phyloP scores from a whole-genome alignment of 495 filamentous ascomycete genomes.

The Podospora conica region DNA sequence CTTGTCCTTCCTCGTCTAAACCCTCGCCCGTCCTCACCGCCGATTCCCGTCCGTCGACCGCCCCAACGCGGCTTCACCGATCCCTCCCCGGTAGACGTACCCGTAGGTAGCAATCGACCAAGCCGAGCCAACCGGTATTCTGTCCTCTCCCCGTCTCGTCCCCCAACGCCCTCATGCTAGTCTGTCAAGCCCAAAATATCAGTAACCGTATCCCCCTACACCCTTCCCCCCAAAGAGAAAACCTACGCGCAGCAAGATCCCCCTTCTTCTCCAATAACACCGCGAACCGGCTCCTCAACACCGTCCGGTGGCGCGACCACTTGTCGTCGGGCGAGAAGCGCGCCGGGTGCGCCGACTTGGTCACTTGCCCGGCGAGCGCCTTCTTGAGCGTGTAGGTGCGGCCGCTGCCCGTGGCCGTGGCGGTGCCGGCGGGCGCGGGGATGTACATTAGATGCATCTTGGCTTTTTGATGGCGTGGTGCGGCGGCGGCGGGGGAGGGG shows the following conservation, averaged over 20 bases:
- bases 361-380: slow-evolving; percentile 68
- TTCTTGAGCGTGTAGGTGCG: slow-evolving; percentile 81
- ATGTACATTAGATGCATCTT: slow-evolving; percentile 86
- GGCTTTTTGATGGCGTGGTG: slow-evolving; percentile 1
- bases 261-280: slow-evolving; percentile 75
- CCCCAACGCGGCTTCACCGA: too few relatives aligned
- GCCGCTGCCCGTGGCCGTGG: slow-evolving; percentile 10
- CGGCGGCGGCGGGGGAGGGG: background rate
- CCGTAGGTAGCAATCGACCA: background rate
- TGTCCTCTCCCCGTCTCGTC: too few relatives aligned
- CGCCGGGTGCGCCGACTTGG: slow-evolving; percentile 93
- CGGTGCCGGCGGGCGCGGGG: slow-evolving; percentile 61
- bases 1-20: background rate
- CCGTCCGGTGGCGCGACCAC: slow-evolving; percentile 90
- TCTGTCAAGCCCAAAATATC: background rate
- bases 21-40: background rate
- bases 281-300: slow-evolving; percentile 85
- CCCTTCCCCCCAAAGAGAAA: background rate
- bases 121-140: background rate
- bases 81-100: too few relatives aligned
- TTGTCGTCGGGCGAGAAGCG: slow-evolving; percentile 97
- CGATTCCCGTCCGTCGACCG: background rate
- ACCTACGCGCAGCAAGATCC: slow-evolving; percentile 42
- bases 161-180: background rate
- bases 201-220: background rate